phyloP scores from a whole-genome alignment of 768 basidiomycete genomes.

The Rhizopogon salebrosus region DNA sequence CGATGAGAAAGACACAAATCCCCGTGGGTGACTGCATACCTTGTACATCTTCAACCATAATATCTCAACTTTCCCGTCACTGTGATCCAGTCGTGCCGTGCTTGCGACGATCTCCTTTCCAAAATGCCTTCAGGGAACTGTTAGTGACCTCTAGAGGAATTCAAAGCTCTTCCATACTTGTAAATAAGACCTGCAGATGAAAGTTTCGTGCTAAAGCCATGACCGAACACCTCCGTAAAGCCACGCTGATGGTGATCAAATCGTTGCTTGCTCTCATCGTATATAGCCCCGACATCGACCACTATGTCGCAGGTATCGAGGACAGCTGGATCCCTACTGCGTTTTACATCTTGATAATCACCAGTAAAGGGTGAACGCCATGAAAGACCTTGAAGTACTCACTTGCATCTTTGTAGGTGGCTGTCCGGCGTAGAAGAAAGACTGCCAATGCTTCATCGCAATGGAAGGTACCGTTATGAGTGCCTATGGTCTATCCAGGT shows the following conservation, averaged over 20 bases:
- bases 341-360: constrained; percentile 47
- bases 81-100: constrained; percentile 39
- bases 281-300: constrained; percentile 92
- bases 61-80: constrained; percentile 61
- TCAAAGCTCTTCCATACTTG: constrained; percentile 55
- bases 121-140: constrained; percentile 58
- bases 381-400: constrained; percentile 11
- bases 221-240: constrained; percentile 85
- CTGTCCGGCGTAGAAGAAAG: constrained; percentile 77
- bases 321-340: constrained; percentile 65
- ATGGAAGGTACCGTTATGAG: constrained; percentile 94
- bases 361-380: constrained; percentile 2
- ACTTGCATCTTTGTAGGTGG: constrained; percentile 74
- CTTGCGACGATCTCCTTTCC: constrained; percentile 80
- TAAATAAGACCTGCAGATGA: constrained; percentile 92
- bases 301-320: constrained; percentile 87
- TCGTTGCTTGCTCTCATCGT: constrained; percentile 69
- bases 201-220: constrained; percentile 84
- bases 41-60: constrained; percentile 91
- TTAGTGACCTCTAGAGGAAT: background rate
- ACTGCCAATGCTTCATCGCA: constrained; percentile 97
- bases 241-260: constrained; percentile 98
- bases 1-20: constrained; percentile 2
- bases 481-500: constrained; percentile 70
- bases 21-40: constrained; percentile 30